phyloP scores from a whole-genome alignment of 2,329 filamentous ascomycete genomes.

The Colletotrichum cordylinicola region DNA sequence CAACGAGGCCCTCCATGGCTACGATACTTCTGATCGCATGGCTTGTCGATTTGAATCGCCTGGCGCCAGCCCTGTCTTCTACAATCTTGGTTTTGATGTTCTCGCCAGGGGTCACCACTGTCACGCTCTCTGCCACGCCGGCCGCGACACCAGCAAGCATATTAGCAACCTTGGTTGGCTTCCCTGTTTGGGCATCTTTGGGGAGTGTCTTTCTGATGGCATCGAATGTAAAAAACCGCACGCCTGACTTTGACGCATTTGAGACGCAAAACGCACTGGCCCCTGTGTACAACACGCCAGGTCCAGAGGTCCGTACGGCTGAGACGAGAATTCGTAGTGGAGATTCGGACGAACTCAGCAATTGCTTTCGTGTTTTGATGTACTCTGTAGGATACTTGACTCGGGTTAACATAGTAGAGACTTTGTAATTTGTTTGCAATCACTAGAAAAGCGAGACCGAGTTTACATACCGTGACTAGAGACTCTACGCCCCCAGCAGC shows the following conservation, averaged over 20 bases:
- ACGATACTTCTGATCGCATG: neutral
- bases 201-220: conserved; percentile 19
- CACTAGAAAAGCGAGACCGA: neutral
- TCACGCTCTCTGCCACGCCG: conserved; percentile 25
- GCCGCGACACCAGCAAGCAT: conserved; percentile 28
- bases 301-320: neutral
- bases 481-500: neutral
- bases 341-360: conserved; percentile 4
- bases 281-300: conserved; percentile 14
- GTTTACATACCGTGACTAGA: neutral
- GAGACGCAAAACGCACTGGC: conserved; percentile 25
- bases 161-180: conserved; percentile 23
- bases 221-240: conserved; percentile 30
- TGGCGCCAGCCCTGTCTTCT: conserved; percentile 25
- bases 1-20: neutral
- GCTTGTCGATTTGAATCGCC: conserved; percentile 1
- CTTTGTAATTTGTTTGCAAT: neutral
- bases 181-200: neutral
- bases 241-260: conserved; percentile 24
- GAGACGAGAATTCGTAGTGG: neutral
- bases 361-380: conserved; percentile 20
- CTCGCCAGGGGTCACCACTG: conserved; percentile 31
- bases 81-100: conserved; percentile 31
- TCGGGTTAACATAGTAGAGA: neutral
- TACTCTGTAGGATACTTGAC: conserved; percentile 1